A percentile compares a stretch with the other conserved stretches of the same genome.
Evolutionary conservation across 2,329 filamentous ascomycete species (phyloP).

Genomic region (Venturia aucupariae): DNA sequence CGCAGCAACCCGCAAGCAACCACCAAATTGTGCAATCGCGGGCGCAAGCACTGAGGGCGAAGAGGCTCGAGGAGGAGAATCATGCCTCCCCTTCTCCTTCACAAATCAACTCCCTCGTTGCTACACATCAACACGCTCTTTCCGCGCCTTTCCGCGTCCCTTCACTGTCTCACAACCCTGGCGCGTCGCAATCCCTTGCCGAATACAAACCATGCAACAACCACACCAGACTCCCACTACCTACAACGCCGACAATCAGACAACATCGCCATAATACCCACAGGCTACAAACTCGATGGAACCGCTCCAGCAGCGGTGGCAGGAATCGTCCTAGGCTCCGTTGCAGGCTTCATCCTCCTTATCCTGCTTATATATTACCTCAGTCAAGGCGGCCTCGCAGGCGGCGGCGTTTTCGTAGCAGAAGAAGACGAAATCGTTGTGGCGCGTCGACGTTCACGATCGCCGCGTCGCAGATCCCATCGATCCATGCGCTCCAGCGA

Average conservation of each 20-base stretch:
- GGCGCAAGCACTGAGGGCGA: not conserved
- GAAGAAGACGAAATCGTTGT: conserved; percentile 55
- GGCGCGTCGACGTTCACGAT: conserved; percentile 22
- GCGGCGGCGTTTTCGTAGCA: conserved; percentile 27
- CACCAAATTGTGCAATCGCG: not conserved
- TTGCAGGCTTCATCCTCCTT: conserved; percentile 44
- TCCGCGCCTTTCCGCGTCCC: conserved; percentile 6
- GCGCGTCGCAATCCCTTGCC: conserved; percentile 1
- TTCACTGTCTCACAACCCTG: not conserved
- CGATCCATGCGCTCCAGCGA: not conserved
- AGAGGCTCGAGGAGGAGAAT: not conserved
- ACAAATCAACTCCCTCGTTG: not conserved
- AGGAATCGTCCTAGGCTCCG: conserved; percentile 49
- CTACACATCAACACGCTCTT: not conserved
- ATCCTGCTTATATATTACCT: conserved; percentile 34
- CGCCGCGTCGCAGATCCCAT: conserved; percentile 17
- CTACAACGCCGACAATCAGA: not conserved
- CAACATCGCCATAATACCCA: conserved; percentile 5
- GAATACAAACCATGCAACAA: not conserved
- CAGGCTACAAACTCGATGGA: conserved; percentile 25
- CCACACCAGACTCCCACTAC: not conserved
- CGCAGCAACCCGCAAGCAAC: not conserved
- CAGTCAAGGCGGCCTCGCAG: not conserved
- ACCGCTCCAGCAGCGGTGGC: conserved; percentile 49
- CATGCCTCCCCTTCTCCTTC: conserved; percentile 4